Evolutionary conservation across 2,329 filamentous ascomycete genomes (phyloP), one percentile per base, ranked within the genome.

Genomic region (Lecanoromycetidae sp.): DNA sequence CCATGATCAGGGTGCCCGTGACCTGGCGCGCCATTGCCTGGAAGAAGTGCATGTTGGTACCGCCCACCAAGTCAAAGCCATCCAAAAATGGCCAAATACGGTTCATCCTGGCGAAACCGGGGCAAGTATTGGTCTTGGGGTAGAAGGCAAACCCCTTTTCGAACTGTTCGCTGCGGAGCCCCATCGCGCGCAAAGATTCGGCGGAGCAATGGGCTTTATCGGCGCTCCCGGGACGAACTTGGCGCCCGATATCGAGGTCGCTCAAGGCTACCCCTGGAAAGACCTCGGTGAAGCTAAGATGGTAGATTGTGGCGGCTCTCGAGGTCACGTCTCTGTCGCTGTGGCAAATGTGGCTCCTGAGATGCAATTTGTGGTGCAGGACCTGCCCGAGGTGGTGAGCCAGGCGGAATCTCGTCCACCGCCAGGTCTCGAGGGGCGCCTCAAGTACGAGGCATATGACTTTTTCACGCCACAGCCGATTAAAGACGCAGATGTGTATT

Each of bases 401-500:
- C 13, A 26, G 13, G 13, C 30, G 5, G 20, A 45, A 17, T n/a
- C 15, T 22, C 15, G 30, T 15, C 23, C 26, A n/a, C 30, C 42
- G 6, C 17, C 9, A 12, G 42, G 26, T 9, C 15, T 40, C 32
- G 17, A 41, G 27, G 25, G 34, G 10, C 35, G 42, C 15, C 15
- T 45, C 25, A 22, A 13, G 12, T 36, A 22, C 26, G 30, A 27
- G 26, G 38, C 17, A 19, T 27, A 47, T 19, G 36, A 47, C 19
- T 47, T 47, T 15, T 47, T 47, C 35, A 47, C n/a, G 5, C 68
- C 71, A 41, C 76, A 81, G 58, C 67, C 70, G 0, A 64, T 74
- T 12, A 63, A 70, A 42, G 68, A 58, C 3, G 77, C 75, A 0
- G 75, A 79, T 54, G 69, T 78, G 15, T 80, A 79, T 61, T 68